These are phyloP conservation scores for Aspergillus sp. DNA, from an alignment of 2,329 filamentous ascomycete genomes.

Conservation along the genomic window DNA sequence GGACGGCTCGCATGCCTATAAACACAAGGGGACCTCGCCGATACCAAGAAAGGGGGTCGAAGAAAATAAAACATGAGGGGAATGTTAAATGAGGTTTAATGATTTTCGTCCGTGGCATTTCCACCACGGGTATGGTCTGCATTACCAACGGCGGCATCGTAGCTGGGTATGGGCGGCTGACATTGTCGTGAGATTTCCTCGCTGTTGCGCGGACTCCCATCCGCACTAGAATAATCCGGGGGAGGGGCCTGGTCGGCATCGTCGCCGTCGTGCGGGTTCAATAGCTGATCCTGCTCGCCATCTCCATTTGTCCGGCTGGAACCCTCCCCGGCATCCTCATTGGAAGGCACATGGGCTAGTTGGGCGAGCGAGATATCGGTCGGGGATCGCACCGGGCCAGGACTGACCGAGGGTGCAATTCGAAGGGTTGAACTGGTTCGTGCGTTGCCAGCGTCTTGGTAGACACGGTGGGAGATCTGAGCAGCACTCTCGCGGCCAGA, in stretches of 20 bases:
- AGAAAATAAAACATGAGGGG: not conserved
- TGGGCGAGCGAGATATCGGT: slow-evolving; percentile 95
- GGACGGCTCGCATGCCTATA: slow-evolving; percentile 8
- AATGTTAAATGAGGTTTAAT: slow-evolving; percentile 2
- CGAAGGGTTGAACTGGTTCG: slow-evolving; percentile 79
- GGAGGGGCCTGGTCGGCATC: slow-evolving; percentile 32
- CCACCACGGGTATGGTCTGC: slow-evolving; percentile 4
- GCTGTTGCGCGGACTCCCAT: slow-evolving; percentile 57
- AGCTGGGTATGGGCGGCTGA: slow-evolving; percentile 75
- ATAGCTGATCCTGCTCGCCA: slow-evolving; percentile 20
- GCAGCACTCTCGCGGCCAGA: slow-evolving; percentile 64
- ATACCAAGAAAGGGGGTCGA: slow-evolving; percentile 2
- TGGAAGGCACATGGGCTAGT: slow-evolving; percentile 67
- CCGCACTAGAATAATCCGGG: slow-evolving; percentile 56
- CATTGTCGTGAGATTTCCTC: slow-evolving; percentile 51
- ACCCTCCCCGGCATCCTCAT: slow-evolving; percentile 71
- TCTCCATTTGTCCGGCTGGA: slow-evolving; percentile 51
- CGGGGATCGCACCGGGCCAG: slow-evolving; percentile 83
- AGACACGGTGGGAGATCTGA: slow-evolving; percentile 39
- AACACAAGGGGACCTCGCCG: slow-evolving; percentile 9
- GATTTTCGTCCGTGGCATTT: slow-evolving; percentile 1
- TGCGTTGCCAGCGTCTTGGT: slow-evolving; percentile 63
- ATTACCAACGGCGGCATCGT: slow-evolving; percentile 69
- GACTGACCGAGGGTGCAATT: slow-evolving; percentile 72
- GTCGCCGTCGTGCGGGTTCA: slow-evolving; percentile 31